These are phyloP conservation scores for Pseudocercospora musae DNA, from an alignment of 2,329 filamentous ascomycete species.

Conservation along the genomic window DNA sequence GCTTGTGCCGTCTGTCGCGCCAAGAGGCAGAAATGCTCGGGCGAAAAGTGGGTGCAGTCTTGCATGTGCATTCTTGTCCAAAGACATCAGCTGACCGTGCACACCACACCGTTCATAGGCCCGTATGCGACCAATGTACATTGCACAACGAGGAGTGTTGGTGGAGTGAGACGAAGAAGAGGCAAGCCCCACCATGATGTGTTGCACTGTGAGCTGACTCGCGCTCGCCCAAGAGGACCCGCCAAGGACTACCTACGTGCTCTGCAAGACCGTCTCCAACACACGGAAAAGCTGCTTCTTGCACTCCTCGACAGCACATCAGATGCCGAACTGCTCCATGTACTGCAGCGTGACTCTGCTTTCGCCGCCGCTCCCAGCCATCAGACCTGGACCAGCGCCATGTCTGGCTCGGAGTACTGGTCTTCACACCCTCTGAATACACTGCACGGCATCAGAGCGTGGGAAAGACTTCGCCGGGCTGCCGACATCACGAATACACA, in stretches of 20 bases:
- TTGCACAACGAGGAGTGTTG: conserved; percentile 26
- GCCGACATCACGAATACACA: not conserved
- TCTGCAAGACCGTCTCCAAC: conserved; percentile 24
- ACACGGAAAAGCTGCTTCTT: conserved; percentile 21
- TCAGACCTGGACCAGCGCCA: conserved; percentile 20
- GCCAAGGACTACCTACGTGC: conserved; percentile 25
- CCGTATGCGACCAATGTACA: conserved; percentile 23
- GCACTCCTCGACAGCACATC: conserved; percentile 13
- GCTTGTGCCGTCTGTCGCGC: conserved; percentile 25
- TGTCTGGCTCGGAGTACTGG: conserved; percentile 25
- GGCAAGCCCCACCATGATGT: not conserved
- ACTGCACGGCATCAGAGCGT: conserved; percentile 18
- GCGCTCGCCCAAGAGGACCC: conserved; percentile 16
- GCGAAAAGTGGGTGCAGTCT: conserved; percentile 16
- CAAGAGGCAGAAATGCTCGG: conserved; percentile 25
- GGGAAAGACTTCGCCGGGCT: conserved; percentile 16
- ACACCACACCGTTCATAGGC: conserved; percentile 5
- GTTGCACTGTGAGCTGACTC: no score
- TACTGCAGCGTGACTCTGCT: conserved; percentile 12
- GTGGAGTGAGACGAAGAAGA: conserved; percentile 28
- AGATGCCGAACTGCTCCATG: conserved; percentile 12
- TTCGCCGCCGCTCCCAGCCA: conserved; percentile 15
- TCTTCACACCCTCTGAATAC: conserved; percentile 15
- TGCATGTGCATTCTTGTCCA: not conserved
- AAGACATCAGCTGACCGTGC: no score